phyloP scores from a whole-genome alignment of 441 rosid genomes.

The Rhodomyrtus psidioides region DNA sequence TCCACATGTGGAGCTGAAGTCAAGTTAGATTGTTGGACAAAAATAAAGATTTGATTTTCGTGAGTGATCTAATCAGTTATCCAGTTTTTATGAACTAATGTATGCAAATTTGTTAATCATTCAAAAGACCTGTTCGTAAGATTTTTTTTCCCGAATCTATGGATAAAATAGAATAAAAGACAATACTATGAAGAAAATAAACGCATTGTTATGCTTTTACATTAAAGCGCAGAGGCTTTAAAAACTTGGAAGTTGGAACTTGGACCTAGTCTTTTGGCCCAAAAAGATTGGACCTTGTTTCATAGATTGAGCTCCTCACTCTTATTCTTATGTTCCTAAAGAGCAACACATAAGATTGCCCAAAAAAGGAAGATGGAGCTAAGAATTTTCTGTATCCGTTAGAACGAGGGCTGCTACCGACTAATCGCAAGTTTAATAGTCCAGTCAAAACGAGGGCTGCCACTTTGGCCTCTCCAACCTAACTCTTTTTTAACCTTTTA shows the following conservation, averaged over 20 bases:
- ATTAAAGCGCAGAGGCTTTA: not conserved
- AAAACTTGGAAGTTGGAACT: not conserved
- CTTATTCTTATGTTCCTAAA: not conserved
- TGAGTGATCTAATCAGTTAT: not conserved
- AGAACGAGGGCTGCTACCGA: not conserved
- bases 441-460: not conserved
- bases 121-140: too few species aligned
- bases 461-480: not conserved
- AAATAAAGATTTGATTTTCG: too few species aligned
- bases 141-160: too few species aligned
- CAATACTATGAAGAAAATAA: too few species aligned
- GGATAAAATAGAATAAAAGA: too few species aligned
- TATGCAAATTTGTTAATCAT: too few species aligned
- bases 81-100: not conserved
- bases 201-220: too few species aligned
- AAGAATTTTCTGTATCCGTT: not conserved
- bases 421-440: not conserved
- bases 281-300: not conserved
- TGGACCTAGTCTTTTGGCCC: not conserved
- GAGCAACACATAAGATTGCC: not conserved
- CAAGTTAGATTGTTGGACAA: too few species aligned
- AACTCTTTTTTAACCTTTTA: not conserved
- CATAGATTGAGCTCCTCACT: not conserved
- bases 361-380: not conserved
- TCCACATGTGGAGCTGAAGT: too few species aligned